phyloP scores from a whole-genome alignment of 768 basidiomycete species.

The Mycena albidolilacea region DNA sequence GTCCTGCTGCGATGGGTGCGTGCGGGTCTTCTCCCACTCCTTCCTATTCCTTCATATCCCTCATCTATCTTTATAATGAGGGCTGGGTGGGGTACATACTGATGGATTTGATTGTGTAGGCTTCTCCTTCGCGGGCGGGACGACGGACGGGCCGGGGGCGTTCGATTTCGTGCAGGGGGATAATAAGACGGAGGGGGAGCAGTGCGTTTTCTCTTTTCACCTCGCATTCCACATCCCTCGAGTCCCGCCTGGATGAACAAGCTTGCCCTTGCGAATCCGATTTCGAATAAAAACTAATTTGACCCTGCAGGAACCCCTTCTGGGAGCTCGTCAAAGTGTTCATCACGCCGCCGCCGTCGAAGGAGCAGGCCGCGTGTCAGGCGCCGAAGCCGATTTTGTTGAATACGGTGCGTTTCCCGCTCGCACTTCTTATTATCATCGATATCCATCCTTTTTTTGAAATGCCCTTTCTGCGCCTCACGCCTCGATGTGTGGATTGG shows the following conservation, averaged over 20 bases:
- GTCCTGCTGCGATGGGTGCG: slow-evolving; percentile 66
- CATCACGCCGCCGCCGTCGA: slow-evolving; percentile 73
- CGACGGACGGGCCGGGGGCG: slow-evolving; percentile 88
- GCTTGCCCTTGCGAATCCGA: too few relatives aligned
- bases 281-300: too few relatives aligned
- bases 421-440: neutral
- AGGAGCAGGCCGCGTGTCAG: slow-evolving; percentile 78
- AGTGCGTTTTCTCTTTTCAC: slow-evolving; percentile 56
- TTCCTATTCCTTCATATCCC: too few relatives aligned
- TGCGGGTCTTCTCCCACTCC: neutral
- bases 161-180: slow-evolving; percentile 85
- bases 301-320: slow-evolving; percentile 73
- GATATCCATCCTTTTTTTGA: neutral
- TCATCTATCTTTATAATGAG: too few relatives aligned
- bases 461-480: too few relatives aligned
- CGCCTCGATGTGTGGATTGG: neutral
- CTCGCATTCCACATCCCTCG: neutral
- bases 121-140: slow-evolving; percentile 84
- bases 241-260: neutral
- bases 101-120: slow-evolving; percentile 55
- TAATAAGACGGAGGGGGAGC: slow-evolving; percentile 67
- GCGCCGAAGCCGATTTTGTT: slow-evolving; percentile 84
- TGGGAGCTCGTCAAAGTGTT: slow-evolving; percentile 80
- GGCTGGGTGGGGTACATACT: neutral
- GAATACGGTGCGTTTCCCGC: slow-evolving; percentile 68